phyloP scores from a whole-genome alignment of 768 basidiomycete species.

The Suillus brevipes region DNA sequence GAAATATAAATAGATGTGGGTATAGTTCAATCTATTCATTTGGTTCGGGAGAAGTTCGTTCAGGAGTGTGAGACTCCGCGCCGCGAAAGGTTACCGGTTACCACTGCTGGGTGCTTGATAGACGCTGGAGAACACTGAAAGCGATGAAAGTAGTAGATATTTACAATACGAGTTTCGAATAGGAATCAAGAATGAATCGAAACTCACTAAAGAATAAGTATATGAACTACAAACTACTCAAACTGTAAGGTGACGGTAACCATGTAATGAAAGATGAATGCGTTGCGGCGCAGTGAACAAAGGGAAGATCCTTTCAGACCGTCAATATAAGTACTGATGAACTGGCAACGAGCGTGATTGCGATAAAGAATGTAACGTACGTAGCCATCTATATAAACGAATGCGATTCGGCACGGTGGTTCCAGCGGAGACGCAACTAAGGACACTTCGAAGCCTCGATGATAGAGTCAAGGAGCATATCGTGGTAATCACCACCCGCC shows the following conservation, averaged over 20 bases:
- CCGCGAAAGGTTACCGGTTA: neutral
- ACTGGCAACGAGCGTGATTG: neutral
- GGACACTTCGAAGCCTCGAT: slow-evolving; percentile 33
- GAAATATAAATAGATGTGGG: slow-evolving; percentile 24
- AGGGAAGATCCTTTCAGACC: neutral
- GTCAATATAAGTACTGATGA: neutral
- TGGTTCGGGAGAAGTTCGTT: neutral
- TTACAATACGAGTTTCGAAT: neutral
- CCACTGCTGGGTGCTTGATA: too few relatives aligned
- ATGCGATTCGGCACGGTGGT: neutral
- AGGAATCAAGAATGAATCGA: neutral
- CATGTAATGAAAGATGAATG: neutral
- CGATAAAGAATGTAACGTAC: neutral
- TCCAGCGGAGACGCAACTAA: slow-evolving; percentile 41
- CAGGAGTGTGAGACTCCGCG: neutral
- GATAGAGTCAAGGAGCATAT: slow-evolving; percentile 64
- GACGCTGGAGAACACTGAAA: neutral
- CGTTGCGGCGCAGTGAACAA: neutral
- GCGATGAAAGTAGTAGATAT: neutral
- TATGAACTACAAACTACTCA: neutral
- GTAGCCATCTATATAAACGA: neutral
- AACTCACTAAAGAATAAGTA: neutral
- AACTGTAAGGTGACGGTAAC: neutral
- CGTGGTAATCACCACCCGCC: slow-evolving; percentile 62
- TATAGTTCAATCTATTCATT: neutral